phyloP scores from a whole-genome alignment of 2,329 filamentous ascomycete genomes.

The Curvularia eragrostidis region DNA sequence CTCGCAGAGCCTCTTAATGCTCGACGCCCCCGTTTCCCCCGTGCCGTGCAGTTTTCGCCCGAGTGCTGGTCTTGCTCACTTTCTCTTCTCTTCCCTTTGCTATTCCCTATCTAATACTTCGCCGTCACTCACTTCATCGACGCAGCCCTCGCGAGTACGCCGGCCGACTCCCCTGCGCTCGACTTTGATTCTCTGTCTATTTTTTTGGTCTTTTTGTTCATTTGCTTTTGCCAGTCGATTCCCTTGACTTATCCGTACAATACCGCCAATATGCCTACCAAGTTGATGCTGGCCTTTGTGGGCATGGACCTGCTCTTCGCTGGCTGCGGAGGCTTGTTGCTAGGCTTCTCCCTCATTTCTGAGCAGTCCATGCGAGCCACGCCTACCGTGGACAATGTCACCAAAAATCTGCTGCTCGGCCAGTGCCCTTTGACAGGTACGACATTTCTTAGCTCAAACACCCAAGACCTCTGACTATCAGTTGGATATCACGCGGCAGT shows the following conservation, averaged over 20 bases:
- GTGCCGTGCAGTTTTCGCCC: conserved; percentile 36
- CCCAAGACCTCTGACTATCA: not conserved
- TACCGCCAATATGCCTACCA: conserved; percentile 57
- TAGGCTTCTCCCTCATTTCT: conserved; percentile 61
- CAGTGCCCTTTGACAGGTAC: conserved; percentile 62
- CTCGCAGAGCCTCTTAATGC: conserved; percentile 45
- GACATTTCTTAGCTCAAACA: conserved; percentile 27
- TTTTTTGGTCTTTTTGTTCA: not conserved
- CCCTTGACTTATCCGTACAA: conserved; percentile 22
- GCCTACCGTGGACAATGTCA: conserved; percentile 58
- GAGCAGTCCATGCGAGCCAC: conserved; percentile 51
- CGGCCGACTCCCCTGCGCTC: conserved; percentile 48
- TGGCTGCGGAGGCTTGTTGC: conserved; percentile 58
- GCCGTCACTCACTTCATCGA: conserved; percentile 32
- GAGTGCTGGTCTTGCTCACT: conserved; percentile 32
- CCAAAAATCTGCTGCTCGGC: conserved; percentile 59
- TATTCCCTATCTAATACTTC: conserved; percentile 40
- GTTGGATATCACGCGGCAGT: conserved; percentile 31
- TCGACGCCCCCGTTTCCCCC: conserved; percentile 30
- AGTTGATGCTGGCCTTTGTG: conserved; percentile 60
- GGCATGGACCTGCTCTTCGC: conserved; percentile 61
- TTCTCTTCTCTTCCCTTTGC: conserved; percentile 36
- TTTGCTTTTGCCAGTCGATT: conserved; percentile 8
- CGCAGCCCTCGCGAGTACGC: conserved; percentile 46
- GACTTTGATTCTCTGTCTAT: conserved; percentile 41